Percentiles rank a stretch among this genome's conserved stretches.
Conservation (phyloP, 2,329 filamentous ascomycete genomes). For the Cordyceps sp. region DNA sequence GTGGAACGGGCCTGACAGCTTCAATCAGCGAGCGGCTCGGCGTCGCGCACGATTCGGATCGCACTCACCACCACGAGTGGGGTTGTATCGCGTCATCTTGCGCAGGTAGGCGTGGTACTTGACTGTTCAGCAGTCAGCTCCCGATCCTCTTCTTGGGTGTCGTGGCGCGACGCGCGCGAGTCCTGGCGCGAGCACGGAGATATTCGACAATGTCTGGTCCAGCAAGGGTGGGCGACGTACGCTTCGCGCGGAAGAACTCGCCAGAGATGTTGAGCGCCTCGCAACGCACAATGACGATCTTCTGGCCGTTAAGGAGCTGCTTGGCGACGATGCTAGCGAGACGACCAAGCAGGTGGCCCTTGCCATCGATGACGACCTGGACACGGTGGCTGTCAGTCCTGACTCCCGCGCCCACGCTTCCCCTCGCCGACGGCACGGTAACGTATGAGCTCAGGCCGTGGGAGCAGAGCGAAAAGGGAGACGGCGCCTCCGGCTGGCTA, state of each 20-base stretch:
- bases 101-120: constrained; percentile 99
- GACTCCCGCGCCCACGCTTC: too few species aligned
- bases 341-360: constrained; percentile 98
- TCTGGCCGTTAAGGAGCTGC: constrained; percentile 97
- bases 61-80: constrained; percentile 82
- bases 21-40: constrained; percentile 18
- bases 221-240: constrained; percentile 46
- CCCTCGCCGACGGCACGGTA: too few species aligned
- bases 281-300: constrained; percentile 97
- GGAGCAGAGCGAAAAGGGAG: too few species aligned
- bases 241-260: constrained; percentile 99
- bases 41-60: constrained; percentile 2
- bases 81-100: constrained; percentile 99
- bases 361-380: constrained; percentile 98
- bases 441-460: too few species aligned
- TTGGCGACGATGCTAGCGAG: constrained; percentile 96
- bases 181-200: too few species aligned
- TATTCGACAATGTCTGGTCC: too few species aligned
- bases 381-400: too few species aligned
- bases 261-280: constrained; percentile 99
- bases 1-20: constrained; percentile 76
- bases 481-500: too few species aligned
- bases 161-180: too few species aligned
- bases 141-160: too few species aligned
- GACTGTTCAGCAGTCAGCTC: constrained; percentile 51